Percentiles rank a stretch among this genome's conserved stretches.
phyloP scores from a whole-genome alignment of 768 basidiomycete genomes.

The Trametes punicea region DNA sequence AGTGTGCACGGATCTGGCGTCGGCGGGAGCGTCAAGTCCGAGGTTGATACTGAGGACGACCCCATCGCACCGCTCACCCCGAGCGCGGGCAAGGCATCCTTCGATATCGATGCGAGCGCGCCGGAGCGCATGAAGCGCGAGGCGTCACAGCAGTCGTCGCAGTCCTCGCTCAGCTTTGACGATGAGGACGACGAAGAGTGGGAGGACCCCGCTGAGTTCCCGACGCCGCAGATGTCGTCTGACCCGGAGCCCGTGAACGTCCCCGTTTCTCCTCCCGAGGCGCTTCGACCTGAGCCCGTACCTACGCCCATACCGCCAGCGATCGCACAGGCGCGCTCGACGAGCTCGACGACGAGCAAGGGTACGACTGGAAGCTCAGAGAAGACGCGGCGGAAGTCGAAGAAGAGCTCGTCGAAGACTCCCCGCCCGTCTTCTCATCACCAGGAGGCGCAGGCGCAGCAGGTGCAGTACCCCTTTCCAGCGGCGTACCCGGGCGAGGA shows the following conservation, averaged over 20 bases:
- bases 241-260: neutral
- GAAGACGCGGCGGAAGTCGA: slow-evolving; percentile 31
- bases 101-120: slow-evolving; percentile 21
- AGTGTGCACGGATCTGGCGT: slow-evolving; percentile 33
- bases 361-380: slow-evolving; percentile 24
- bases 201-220: slow-evolving; percentile 52
- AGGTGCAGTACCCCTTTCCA: slow-evolving; percentile 63
- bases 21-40: slow-evolving; percentile 45
- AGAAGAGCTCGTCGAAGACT: slow-evolving; percentile 33
- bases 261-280: neutral
- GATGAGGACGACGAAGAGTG: slow-evolving; percentile 54
- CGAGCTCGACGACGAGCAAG: slow-evolving; percentile 22
- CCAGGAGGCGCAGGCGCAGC: slow-evolving; percentile 33
- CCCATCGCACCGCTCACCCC: slow-evolving; percentile 69
- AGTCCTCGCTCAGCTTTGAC: slow-evolving; percentile 35
- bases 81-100: slow-evolving; percentile 40
- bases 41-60: slow-evolving; percentile 70
- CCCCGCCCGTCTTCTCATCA: slow-evolving; percentile 5
- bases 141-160: slow-evolving; percentile 22
- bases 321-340: slow-evolving; percentile 22
- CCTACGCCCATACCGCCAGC: neutral
- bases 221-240: slow-evolving; percentile 17
- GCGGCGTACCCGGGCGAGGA: slow-evolving; percentile 37
- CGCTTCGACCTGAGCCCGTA: neutral
- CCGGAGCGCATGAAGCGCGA: slow-evolving; percentile 29